Base-by-base conservation (phyloP, 169 alveolate genomes). In the Cytauxzoon felis region DNA sequence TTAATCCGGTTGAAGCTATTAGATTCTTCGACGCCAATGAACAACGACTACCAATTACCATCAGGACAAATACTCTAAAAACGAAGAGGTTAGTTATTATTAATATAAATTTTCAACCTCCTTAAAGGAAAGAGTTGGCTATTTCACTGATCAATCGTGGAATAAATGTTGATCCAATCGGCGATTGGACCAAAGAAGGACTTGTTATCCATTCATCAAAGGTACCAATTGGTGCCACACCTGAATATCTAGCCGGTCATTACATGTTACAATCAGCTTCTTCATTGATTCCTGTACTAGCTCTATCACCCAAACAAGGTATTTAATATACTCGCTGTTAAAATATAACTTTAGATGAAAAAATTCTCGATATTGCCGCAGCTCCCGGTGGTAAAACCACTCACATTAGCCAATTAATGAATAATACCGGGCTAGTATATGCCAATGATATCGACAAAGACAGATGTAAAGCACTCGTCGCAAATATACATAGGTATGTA, bases 321-420 rank as follows among this genome's bases (percentile, higher is more conserved):
- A 3, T n/a, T n/a, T n/a, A n/a, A n/a, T n/a, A n/a, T n/a, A n/a
- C n/a, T n/a, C n/a, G n/a, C n/a, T n/a, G 50, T 19, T 68, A 49
- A 54, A 48, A 65, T 32, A 29, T 32, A 13, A 24, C 65, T 32
- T 49, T 48, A 42, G 76, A 65, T 16, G 98, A 96, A 54, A 90
- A 87, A 70, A 80, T 95, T 13, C 88, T 96, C 19, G 99, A 96
- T 82, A 88, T 96, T 94, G 93, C 98, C 48, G 98, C 99, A 30
- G 97, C 99, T 21, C 99, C 99, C 2, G 99, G 99, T 38, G 99
- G 98, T 0, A 96, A 96, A 81, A 92, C 97, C 0, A 93, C 99
- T 11, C 95, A 92, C 75, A 89, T 96, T 16, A 97, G 96, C 9
- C 92, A 95, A 51, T 54, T 95, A 21, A 94, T 95, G 98, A 96